A percentile compares a stretch with the other conserved stretches of the same genome.
phyloP scores from a whole-genome alignment of 139 green algal genomes.

The Eudorina sp. region DNA sequence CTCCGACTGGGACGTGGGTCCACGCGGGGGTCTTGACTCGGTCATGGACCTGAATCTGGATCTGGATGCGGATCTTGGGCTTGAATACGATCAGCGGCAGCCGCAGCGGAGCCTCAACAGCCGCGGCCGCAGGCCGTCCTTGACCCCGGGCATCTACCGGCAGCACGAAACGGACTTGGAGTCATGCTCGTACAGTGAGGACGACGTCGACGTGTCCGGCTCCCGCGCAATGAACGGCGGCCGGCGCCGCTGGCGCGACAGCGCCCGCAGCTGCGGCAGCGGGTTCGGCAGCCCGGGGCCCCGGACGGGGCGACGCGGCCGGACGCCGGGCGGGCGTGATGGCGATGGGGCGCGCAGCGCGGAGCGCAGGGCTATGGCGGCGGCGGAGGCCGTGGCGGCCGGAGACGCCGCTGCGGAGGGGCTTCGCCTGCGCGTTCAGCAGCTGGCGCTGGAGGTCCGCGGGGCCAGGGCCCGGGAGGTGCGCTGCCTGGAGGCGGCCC shows the following conservation, averaged over 20 bases:
- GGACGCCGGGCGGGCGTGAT: not conserved
- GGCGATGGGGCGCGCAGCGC: not conserved
- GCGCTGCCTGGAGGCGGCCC: not conserved
- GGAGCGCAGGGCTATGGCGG: not conserved
- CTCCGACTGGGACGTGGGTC: not conserved
- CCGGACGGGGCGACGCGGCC: not conserved
- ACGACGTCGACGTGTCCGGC: not conserved
- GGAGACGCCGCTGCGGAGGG: not conserved
- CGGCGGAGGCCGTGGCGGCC: not conserved
- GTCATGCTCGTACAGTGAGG: not conserved
- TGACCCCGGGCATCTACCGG: not conserved
- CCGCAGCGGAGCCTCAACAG: too few species aligned
- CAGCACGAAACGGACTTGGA: not conserved
- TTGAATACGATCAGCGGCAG: not conserved
- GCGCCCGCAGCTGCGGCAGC: not conserved
- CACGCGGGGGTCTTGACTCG: not conserved
- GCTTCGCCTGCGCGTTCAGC: conserved; percentile 21
- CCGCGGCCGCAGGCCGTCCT: not conserved
- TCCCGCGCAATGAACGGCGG: not conserved
- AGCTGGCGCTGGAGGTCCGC: not conserved
- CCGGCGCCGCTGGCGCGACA: not conserved
- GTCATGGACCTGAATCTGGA: not conserved
- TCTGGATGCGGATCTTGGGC: not conserved
- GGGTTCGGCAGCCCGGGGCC: not conserved
- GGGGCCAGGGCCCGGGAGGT: not conserved